Evolutionary conservation across 306 rosid genomes (phyloP).

Genomic region (Cicer arietinum): DNA sequence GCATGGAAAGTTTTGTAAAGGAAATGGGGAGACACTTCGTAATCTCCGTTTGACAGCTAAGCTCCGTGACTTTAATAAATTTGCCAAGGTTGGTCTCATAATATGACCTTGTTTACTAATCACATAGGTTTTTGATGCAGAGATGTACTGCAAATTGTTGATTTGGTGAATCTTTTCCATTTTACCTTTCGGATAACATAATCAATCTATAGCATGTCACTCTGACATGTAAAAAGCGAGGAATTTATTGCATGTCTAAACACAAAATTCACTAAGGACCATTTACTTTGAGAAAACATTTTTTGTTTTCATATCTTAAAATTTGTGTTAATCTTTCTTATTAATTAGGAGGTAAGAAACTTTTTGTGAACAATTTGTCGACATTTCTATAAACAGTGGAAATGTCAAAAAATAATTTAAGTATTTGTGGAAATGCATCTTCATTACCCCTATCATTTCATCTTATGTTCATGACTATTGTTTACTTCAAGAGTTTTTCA

Average conservation of each 20-base stretch:
- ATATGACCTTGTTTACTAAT: constrained; percentile 37
- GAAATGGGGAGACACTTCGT: constrained; percentile 73
- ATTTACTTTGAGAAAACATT: no score
- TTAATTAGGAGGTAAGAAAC: no score
- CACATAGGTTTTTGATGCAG: constrained; percentile 16
- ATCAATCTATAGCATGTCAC: constrained; percentile 12
- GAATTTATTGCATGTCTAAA: background rate
- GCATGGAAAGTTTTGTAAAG: constrained; percentile 76
- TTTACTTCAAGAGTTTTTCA: no score
- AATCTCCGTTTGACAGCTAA: constrained; percentile 86
- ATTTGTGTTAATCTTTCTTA: no score
- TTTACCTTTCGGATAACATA: constrained; percentile 20
- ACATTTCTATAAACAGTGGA: no score
- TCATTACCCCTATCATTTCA: no score
- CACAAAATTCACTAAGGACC: constrained; percentile 2
- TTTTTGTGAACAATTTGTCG: no score
- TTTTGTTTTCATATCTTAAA: no score
- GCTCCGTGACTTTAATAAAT: constrained; percentile 87
- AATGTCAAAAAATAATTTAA: no score
- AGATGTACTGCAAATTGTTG: constrained; percentile 9
- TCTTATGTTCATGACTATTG: no score
- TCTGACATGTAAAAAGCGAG: constrained; percentile 25
- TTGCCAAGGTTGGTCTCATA: constrained; percentile 73
- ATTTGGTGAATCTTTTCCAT: constrained; percentile 12
- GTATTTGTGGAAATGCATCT: no score